A percentile compares a stretch with the other conserved stretches of the same genome.
Conservation (phyloP, 2,329 filamentous ascomycete species). For the Ophiobolus disseminans region DNA sequence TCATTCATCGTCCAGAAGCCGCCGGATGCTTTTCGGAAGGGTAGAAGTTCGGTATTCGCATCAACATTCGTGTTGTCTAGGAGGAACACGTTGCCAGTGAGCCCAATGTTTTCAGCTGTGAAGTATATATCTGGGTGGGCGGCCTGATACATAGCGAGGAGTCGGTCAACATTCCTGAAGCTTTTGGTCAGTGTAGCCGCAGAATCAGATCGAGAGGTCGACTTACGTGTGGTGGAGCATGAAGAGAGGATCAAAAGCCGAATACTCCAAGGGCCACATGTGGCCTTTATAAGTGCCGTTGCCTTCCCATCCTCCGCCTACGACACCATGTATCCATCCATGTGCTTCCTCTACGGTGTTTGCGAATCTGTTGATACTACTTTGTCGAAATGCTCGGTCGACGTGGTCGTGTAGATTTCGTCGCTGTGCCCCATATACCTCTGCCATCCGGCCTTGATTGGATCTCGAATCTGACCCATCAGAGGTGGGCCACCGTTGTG, state of each 20-base stretch:
- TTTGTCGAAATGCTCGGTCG: conserved; percentile 10
- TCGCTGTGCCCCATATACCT: conserved; percentile 11
- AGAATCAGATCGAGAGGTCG: no score
- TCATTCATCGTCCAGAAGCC: conserved; percentile 42
- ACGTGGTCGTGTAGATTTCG: conserved; percentile 22
- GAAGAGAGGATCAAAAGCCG: conserved; percentile 76
- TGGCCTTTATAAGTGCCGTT: conserved; percentile 58
- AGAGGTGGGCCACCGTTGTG: conserved; percentile 41
- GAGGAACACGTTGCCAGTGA: conserved; percentile 48
- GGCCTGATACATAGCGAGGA: conserved; percentile 77
- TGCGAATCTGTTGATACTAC: conserved; percentile 48
- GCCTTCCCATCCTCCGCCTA: conserved; percentile 48
- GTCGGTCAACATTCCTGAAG: conserved; percentile 44
- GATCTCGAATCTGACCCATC: conserved; percentile 26
- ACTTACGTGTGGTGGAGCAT: conserved; percentile 51
- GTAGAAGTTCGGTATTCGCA: conserved; percentile 53
- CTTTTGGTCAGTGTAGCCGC: not conserved
- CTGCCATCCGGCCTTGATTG: conserved; percentile 6
- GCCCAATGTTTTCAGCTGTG: conserved; percentile 50
- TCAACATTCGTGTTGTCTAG: conserved; percentile 52
- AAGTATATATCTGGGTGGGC: conserved; percentile 74
- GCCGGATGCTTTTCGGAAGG: conserved; percentile 33
- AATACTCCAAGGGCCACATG: conserved; percentile 74
- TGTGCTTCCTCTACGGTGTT: conserved; percentile 29
- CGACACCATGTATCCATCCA: conserved; percentile 49